Evolutionary conservation across 108 stramenopile genomes (phyloP), one percentile per base, ranked within the genome.

Genomic region (Fragilaria crotonensis): DNA sequence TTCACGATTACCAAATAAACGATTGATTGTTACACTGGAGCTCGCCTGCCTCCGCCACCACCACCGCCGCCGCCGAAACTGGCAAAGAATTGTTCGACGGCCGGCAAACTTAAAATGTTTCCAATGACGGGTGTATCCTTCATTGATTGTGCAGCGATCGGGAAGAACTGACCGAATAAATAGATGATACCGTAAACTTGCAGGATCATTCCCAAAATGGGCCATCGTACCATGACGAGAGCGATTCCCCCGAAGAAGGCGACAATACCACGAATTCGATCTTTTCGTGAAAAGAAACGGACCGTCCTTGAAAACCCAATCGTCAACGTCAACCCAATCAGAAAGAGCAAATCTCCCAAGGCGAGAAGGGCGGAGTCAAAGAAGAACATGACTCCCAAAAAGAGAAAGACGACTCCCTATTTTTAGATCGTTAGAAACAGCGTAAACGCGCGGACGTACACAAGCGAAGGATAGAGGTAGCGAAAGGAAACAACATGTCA

Each of bases 161-260:
- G 93, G 68, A 94, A 90, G 70, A 94, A 94, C 49, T 94, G 93
- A 48, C 93, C 93, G 68, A 94, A 94, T 46, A 94, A 62, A 64
- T 94, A 94, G 2, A 94, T 67, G 47, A 94, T 60, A 25, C 93
- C 93, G 52, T 94, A 94, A 2, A 87, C 36, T 59, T 94, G 93
- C 47, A 59, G 63, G 19, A 86, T 70, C 88, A 94, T 94, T 14
- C 93, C 93, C 41, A 88, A 33, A 46, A 94, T 67, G n/a, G 84
- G 84, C 83, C 86, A 90, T 55, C 93, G 72, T 25, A 81, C 49
- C 78, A 94, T 71, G 5, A 94, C 93, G 31, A 94, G 52, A 14
- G 73, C 26, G 26, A 94, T 74, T 1, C 93, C 93, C 18, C 89
- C 89, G 67, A 90, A 90, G 65, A 94, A 94, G n/a, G 88, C 64